phyloP scores from a whole-genome alignment of 169 alveolate genomes.

The Plasmodium vinckei region DNA sequence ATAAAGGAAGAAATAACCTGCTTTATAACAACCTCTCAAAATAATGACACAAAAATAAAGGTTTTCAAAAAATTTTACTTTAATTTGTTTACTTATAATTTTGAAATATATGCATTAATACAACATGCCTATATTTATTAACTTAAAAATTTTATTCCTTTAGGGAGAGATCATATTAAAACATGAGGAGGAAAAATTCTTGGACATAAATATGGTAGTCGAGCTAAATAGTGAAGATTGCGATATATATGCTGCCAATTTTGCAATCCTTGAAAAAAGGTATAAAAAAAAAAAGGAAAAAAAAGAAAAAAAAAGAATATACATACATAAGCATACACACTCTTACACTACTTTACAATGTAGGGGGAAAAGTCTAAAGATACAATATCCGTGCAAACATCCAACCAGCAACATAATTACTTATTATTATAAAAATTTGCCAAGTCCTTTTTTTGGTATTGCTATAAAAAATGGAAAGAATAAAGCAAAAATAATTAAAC shows the following conservation, averaged over 20 bases:
- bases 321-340: background rate
- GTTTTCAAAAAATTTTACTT: background rate
- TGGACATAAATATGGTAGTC: constrained; percentile 24
- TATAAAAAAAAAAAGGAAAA: background rate
- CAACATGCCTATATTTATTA: background rate
- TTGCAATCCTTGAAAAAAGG: constrained; percentile 16
- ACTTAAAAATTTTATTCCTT: background rate
- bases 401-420: constrained; percentile 19
- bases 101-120: background rate
- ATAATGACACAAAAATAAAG: constrained; percentile 26
- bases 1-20: constrained; percentile 46
- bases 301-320: background rate
- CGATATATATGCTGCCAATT: constrained; percentile 23
- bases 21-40: constrained; percentile 17
- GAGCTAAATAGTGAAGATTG: constrained; percentile 4
- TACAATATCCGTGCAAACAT: constrained; percentile 15
- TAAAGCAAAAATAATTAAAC: no score
- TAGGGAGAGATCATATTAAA: constrained; percentile 44
- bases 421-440: constrained; percentile 17
- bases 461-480: constrained; percentile 1
- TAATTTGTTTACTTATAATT: background rate
- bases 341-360: background rate
- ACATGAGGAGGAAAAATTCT: constrained; percentile 16
- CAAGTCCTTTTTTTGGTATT: constrained; percentile 33
- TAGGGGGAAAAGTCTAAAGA: constrained; percentile 8